These are phyloP conservation scores for Entomortierella beljakovae DNA, from an alignment of 192 early-diverging fungal species.

Conservation along the genomic window DNA sequence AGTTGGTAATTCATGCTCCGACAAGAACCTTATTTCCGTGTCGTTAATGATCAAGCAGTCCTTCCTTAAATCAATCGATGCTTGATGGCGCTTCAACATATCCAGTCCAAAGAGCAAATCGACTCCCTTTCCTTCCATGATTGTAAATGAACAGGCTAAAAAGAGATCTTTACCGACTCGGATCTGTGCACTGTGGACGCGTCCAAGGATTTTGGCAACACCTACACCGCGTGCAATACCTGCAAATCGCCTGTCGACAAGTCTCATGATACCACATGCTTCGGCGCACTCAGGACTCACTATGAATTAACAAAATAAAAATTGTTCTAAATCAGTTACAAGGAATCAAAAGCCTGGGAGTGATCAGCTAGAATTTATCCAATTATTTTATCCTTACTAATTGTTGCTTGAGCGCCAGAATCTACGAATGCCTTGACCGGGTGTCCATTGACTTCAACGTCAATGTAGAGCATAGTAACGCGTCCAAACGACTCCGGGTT, in stretches of 20 bases:
- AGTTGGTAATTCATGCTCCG: constrained; percentile 92
- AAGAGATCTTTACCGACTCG: constrained; percentile 79
- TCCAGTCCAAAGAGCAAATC: constrained; percentile 96
- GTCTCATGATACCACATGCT: constrained; percentile 86
- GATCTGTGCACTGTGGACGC: constrained; percentile 91
- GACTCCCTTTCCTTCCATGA: constrained; percentile 92
- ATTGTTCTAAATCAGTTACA: too few species aligned
- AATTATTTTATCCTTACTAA: constrained; percentile 68
- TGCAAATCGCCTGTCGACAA: constrained; percentile 88
- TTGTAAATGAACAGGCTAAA: constrained; percentile 90
- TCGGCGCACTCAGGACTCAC: constrained; percentile 77
- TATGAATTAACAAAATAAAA: constrained; percentile 12
- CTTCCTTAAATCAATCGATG: constrained; percentile 90
- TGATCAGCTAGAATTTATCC: neutral
- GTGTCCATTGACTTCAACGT: constrained; percentile 89
- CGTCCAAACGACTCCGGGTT: constrained; percentile 95
- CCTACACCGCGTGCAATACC: constrained; percentile 96
- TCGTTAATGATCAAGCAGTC: constrained; percentile 85
- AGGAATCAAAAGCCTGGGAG: neutral
- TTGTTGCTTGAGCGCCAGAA: constrained; percentile 95
- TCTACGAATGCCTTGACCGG: constrained; percentile 95
- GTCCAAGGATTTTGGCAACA: constrained; percentile 96
- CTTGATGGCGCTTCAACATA: constrained; percentile 93
- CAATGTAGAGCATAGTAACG: constrained; percentile 93
- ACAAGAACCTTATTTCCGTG: constrained; percentile 85